Base-by-base conservation (phyloP, 768 basidiomycete genomes). In the Infundibulicybe gibba region DNA sequence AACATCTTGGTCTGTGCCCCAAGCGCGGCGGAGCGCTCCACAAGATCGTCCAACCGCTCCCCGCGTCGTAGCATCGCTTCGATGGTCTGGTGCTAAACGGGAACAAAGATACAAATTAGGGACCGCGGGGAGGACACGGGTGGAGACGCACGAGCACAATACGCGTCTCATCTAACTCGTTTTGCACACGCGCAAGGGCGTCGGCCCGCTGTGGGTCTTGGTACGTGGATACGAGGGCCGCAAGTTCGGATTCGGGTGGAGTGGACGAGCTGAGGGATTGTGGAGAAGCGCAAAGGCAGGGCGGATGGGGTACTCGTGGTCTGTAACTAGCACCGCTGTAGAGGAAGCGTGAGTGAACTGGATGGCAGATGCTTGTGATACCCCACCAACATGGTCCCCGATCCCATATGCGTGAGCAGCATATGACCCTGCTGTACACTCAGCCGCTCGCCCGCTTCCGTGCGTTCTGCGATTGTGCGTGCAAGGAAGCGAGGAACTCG, bases 131-230 rank as follows among this genome's bases (percentile, higher is more conserved):
- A n/a, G 45, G 25, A 25, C 8, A 42, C 25, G 3, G 11, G 15
- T 30, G 21, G n/a, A 44, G 21, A 74, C 89, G 49, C 57, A 95
- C 94, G 65, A 99, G 70, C 40, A 98, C 83, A 55, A 99, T 95
- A 85, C 98, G 98, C 3, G 97, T 98, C 72, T 99, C 97, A 63
- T 99, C 97, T 44, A 98, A 69, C 63, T 99, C 97, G 60, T 93
- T 87, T 66, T 99, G 97, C 11, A 99, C 97, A 54, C 86, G 81
- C 94, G 98, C 95, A 61, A 99, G 97, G 15, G 90, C 86, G 70
- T 99, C 95, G 5, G 95, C 95, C 69, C 97, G 93, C 54, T 83
- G 79, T 9, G 95, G 95, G 67, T 99, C 95, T 69, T 99, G 95
- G 64, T 97, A 98, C 68, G 92, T 94, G 62, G 80, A 72, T 35